A percentile compares a stretch with the other conserved stretches of the same genome.
Conservation (phyloP, 1,284 basidiomycete genomes). For the Trametes sp. region DNA sequence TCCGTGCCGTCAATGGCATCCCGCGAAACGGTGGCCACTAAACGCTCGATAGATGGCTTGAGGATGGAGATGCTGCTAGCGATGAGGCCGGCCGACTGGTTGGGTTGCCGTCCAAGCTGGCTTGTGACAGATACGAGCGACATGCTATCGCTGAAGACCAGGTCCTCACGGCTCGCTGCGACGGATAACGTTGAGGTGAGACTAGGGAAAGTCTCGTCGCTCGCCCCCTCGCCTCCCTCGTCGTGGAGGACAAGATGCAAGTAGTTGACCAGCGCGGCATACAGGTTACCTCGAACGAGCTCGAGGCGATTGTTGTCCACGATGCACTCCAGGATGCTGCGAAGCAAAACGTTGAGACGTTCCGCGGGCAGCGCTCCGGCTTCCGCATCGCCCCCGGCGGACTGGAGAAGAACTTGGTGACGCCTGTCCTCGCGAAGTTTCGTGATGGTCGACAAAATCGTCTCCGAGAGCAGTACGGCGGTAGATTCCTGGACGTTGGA, state of each 20-base stretch:
- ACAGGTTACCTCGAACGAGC: slow-evolving; percentile 96
- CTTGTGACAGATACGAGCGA: slow-evolving; percentile 37
- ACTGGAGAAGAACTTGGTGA: slow-evolving; percentile 70
- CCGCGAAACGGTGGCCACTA: slow-evolving; percentile 81
- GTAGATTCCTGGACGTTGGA: slow-evolving; percentile 74
- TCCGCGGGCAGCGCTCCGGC: slow-evolving; percentile 81
- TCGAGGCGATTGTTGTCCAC: slow-evolving; percentile 84
- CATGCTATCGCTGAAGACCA: slow-evolving; percentile 46
- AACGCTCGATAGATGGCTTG: slow-evolving; percentile 73
- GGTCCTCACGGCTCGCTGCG: slow-evolving; percentile 50
- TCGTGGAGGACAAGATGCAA: slow-evolving; percentile 72
- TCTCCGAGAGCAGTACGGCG: slow-evolving; percentile 83
- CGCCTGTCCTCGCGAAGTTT: slow-evolving; percentile 83
- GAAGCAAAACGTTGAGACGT: slow-evolving; percentile 79
- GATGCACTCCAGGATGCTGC: slow-evolving; percentile 80
- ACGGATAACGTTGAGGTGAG: slow-evolving; percentile 46
- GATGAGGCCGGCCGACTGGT: slow-evolving; percentile 53
- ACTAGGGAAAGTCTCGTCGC: slow-evolving; percentile 20
- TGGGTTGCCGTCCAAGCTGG: slow-evolving; percentile 32
- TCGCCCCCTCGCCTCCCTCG: slow-evolving; percentile 34
- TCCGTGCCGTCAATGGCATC: slow-evolving; percentile 96
- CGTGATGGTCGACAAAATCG: slow-evolving; percentile 82
- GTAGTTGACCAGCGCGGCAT: slow-evolving; percentile 90
- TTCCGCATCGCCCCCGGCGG: slow-evolving; percentile 61
- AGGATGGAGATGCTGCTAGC: slow-evolving; percentile 67